phyloP scores from a whole-genome alignment of 352 stramenopile genomes.

The Phytophthora rubi region DNA sequence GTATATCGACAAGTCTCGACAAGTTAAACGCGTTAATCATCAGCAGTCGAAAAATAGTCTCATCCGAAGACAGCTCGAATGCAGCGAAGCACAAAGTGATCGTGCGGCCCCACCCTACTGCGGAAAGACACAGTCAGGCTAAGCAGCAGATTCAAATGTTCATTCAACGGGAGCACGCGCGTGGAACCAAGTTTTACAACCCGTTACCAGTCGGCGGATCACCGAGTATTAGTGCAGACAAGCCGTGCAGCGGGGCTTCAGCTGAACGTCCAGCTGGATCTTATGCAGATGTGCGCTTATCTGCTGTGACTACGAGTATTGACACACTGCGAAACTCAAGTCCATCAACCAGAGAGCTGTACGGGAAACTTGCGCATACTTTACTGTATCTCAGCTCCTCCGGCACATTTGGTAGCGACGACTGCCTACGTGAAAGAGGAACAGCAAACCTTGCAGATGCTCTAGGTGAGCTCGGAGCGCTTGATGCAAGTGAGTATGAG shows the following conservation, averaged over 20 bases:
- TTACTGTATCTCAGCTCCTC: conserved; percentile 61
- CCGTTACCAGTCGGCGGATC: conserved; percentile 26
- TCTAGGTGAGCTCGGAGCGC: conserved; percentile 70
- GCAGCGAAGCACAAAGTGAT: conserved; percentile 4
- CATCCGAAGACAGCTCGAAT: conserved; percentile 14
- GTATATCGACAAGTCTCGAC: conserved; percentile 70
- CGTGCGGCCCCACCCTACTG: neutral
- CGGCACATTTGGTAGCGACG: conserved; percentile 17
- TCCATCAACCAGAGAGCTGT: conserved; percentile 25
- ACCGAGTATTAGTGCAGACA: neutral
- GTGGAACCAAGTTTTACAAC: conserved; percentile 65
- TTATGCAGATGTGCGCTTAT: conserved; percentile 33
- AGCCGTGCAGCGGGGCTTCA: neutral
- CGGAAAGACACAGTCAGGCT: conserved; percentile 22
- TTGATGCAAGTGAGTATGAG: conserved; percentile 68
- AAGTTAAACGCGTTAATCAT: conserved; percentile 72
- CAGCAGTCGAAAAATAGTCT: conserved; percentile 36
- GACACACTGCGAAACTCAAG: conserved; percentile 31
- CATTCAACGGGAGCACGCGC: conserved; percentile 49
- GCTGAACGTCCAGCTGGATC: conserved; percentile 5
- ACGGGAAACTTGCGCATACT: conserved; percentile 55
- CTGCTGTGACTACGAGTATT: conserved; percentile 37
- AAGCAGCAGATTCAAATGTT: conserved; percentile 69
- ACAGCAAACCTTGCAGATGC: conserved; percentile 54
- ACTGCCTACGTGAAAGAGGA: conserved; percentile 14